Percentiles rank a stretch among this genome's conserved stretches.
Evolutionary conservation across 2,329 filamentous ascomycete genomes (phyloP).

Genomic region (Fusarium burgessii): DNA sequence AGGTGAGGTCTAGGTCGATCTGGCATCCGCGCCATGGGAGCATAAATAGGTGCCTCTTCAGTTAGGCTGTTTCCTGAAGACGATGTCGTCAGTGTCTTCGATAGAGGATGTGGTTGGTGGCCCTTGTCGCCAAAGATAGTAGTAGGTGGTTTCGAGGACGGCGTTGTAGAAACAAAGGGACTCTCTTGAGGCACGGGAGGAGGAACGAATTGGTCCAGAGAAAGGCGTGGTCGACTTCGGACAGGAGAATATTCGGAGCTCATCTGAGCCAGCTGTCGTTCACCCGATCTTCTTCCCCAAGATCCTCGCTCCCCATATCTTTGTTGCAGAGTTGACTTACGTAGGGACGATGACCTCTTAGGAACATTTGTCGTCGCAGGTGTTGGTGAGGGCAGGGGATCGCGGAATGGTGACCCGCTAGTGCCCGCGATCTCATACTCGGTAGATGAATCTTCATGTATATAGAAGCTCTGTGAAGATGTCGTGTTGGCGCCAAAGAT

Average conservation of each 20-base stretch:
- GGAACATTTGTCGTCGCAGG: slow-evolving; percentile 65
- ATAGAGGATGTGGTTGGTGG: slow-evolving; percentile 82
- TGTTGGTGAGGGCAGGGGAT: slow-evolving; percentile 59
- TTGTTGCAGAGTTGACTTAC: slow-evolving; percentile 90
- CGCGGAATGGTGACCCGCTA: slow-evolving; percentile 51
- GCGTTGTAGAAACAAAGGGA: slow-evolving; percentile 69
- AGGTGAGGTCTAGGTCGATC: slow-evolving; percentile 49
- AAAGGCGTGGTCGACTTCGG: slow-evolving; percentile 78
- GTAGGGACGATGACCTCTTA: slow-evolving; percentile 79
- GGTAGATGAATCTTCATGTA: slow-evolving; percentile 60
- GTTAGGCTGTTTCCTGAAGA: slow-evolving; percentile 83
- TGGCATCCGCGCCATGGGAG: slow-evolving; percentile 46
- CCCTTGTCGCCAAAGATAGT: slow-evolving; percentile 54
- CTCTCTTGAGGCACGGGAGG: slow-evolving; percentile 71
- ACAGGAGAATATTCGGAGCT: slow-evolving; percentile 66
- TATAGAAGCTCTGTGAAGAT: slow-evolving; percentile 62
- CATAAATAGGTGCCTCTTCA: slow-evolving; percentile 69
- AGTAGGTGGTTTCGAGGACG: slow-evolving; percentile 61
- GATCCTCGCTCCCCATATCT: slow-evolving; percentile 77
- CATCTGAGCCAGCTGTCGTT: slow-evolving; percentile 65
- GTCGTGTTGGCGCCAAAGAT: slow-evolving; percentile 75
- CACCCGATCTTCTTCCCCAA: slow-evolving; percentile 70
- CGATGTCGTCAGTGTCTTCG: slow-evolving; percentile 86
- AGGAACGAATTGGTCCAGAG: slow-evolving; percentile 81
- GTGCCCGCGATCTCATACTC: slow-evolving; percentile 67